phyloP scores from a whole-genome alignment of 2,329 filamentous ascomycete genomes.

The Teratosphaeria viscida region DNA sequence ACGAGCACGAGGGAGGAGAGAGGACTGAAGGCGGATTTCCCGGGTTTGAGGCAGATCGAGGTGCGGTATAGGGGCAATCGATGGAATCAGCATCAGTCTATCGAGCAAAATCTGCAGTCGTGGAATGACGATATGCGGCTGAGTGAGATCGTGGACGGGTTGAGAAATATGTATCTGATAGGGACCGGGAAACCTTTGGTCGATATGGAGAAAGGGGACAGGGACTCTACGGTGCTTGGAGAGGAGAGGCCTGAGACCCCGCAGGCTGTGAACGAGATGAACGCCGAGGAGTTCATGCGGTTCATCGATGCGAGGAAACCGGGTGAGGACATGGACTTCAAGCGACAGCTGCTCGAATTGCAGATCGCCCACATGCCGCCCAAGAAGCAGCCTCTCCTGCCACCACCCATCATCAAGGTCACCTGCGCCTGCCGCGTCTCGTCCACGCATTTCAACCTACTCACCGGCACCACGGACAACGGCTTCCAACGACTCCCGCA shows the following conservation, averaged over 20 bases:
- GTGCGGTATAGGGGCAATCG: constrained; percentile 23
- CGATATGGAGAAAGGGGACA: neutral
- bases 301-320: constrained; percentile 5
- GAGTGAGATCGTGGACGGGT: constrained; percentile 20
- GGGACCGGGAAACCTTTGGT: neutral
- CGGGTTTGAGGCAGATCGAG: constrained; percentile 18
- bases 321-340: constrained; percentile 8
- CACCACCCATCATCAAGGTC: constrained; percentile 17
- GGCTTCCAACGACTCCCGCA: neutral
- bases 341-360: constrained; percentile 10
- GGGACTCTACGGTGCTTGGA: no score
- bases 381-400: neutral
- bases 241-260: neutral
- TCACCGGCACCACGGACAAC: constrained; percentile 8
- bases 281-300: constrained; percentile 3
- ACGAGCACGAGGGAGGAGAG: constrained; percentile 15
- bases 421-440: constrained; percentile 22
- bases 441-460: constrained; percentile 15
- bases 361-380: constrained; percentile 5
- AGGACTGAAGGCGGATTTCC: constrained; percentile 25
- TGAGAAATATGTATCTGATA: constrained; percentile 15
- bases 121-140: constrained; percentile 16
- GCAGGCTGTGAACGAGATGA: constrained; percentile 7
- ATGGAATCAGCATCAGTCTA: constrained; percentile 19
- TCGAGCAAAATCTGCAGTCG: constrained; percentile 20